phyloP scores from a whole-genome alignment of 2,329 filamentous ascomycete genomes.

The Endocalyx cinctus region DNA sequence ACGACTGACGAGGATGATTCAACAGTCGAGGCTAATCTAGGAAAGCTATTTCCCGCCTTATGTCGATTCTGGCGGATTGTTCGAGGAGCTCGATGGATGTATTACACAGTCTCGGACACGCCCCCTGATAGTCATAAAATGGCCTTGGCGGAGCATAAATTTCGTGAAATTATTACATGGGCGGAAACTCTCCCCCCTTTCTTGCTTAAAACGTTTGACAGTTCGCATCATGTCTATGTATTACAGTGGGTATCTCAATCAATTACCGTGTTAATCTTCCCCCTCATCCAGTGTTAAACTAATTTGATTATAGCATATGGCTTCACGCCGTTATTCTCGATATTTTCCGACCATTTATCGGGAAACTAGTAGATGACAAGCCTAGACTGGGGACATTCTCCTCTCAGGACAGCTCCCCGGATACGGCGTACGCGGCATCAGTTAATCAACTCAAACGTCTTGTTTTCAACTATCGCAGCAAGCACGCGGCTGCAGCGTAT shows the following conservation, averaged over 20 bases:
- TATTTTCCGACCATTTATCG: conserved; percentile 28
- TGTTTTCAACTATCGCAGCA: conserved; percentile 30
- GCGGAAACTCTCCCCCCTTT: conserved; percentile 24
- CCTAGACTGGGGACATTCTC: conserved; percentile 26
- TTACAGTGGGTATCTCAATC: too few species aligned
- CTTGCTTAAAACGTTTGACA: conserved; percentile 20
- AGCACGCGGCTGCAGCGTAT: conserved; percentile 28
- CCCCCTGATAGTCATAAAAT: conserved; percentile 12
- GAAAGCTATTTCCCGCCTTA: conserved; percentile 24
- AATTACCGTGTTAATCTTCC: too few species aligned
- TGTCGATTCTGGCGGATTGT: conserved; percentile 35
- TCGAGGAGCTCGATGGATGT: conserved; percentile 23
- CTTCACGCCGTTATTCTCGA: conserved; percentile 33
- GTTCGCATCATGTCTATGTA: conserved; percentile 31
- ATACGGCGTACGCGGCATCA: conserved; percentile 29
- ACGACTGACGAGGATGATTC: conserved; percentile 10
- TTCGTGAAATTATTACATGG: conserved; percentile 35
- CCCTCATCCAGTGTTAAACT: too few species aligned
- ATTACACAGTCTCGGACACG: conserved; percentile 19
- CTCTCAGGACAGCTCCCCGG: conserved; percentile 21
- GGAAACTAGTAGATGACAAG: conserved; percentile 1
- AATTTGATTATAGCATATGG: conserved; percentile 30
- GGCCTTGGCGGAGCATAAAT: conserved; percentile 31
- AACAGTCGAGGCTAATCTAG: conserved; percentile 3
- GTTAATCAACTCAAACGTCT: conserved; percentile 34